These are phyloP conservation scores for Tuber magnatum DNA, from an alignment of 495 filamentous ascomycete species.

Conservation along the genomic window DNA sequence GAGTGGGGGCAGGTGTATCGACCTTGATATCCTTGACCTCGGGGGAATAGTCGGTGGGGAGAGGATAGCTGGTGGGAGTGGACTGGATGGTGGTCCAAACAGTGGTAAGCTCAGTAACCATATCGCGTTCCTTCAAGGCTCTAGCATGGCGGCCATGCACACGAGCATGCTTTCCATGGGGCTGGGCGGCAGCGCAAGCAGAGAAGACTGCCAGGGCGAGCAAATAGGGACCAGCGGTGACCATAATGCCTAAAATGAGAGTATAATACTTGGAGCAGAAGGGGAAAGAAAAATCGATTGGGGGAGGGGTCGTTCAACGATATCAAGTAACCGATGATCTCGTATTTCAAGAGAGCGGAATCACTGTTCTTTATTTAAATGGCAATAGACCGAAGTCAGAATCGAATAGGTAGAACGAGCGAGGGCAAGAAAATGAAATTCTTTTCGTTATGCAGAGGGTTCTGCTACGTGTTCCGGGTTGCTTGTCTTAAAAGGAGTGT, in stretches of 20 bases:
- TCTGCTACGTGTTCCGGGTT: conserved; percentile 18
- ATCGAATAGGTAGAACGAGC: background rate
- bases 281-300: background rate
- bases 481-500: conserved; percentile 34
- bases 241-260: conserved; percentile 20
- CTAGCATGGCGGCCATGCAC: conserved; percentile 18
- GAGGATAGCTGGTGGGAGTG: background rate
- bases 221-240: conserved; percentile 28
- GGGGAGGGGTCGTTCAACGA: conserved; percentile 3
- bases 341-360: background rate
- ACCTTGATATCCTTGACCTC: background rate
- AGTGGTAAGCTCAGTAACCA: conserved; percentile 20
- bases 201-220: conserved; percentile 31
- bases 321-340: conserved; percentile 1
- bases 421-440: conserved; percentile 4
- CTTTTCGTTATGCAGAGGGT: background rate
- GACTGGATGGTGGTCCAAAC: conserved; percentile 1
- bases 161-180: conserved; percentile 29
- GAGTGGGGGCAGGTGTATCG: background rate
- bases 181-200: conserved; percentile 25
- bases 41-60: background rate
- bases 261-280: background rate
- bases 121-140: conserved; percentile 3
- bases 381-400: background rate
- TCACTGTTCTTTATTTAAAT: conserved; percentile 9